Evolutionary conservation across 768 basidiomycete species (phyloP).

Genomic region (Tubosaeta sp.): DNA sequence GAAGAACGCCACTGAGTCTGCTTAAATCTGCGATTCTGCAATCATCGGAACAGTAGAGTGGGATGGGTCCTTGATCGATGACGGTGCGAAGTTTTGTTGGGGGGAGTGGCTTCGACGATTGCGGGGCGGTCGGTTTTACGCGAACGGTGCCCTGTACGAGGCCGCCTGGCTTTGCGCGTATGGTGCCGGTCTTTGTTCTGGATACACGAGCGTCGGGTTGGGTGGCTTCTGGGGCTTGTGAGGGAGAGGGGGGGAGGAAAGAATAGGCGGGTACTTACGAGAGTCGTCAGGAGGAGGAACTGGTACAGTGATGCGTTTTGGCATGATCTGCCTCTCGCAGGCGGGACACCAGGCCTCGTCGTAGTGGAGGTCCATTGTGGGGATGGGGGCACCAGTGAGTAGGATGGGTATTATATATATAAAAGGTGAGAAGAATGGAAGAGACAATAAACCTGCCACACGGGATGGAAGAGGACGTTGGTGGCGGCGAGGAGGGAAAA

Average conservation of each 20-base stretch:
- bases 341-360: constrained; percentile 80
- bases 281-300: constrained; percentile 38
- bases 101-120: constrained; percentile 21
- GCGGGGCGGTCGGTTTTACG: constrained; percentile 50
- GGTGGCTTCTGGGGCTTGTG: constrained; percentile 23
- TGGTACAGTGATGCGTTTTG: constrained; percentile 62
- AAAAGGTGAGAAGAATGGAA: constrained; percentile 20
- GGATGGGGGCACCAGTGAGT: constrained; percentile 3
- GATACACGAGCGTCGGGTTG: constrained; percentile 27
- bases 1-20: constrained; percentile 36
- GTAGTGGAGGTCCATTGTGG: constrained; percentile 37
- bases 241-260: constrained; percentile 5
- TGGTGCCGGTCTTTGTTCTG: constrained; percentile 34
- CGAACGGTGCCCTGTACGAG: constrained; percentile 66
- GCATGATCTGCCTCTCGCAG: constrained; percentile 74
- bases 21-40: constrained; percentile 61
- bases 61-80: constrained; percentile 77
- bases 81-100: constrained; percentile 53
- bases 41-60: constrained; percentile 80
- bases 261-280: constrained; percentile 30
- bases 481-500: constrained; percentile 20
- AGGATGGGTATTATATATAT: constrained; percentile 5
- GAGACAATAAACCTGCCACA: constrained; percentile 10
- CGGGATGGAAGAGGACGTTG: not conserved
- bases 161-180: constrained; percentile 41